Conservation (phyloP, 2,329 filamentous ascomycete species). For the Metarhizium rileyi region DNA sequence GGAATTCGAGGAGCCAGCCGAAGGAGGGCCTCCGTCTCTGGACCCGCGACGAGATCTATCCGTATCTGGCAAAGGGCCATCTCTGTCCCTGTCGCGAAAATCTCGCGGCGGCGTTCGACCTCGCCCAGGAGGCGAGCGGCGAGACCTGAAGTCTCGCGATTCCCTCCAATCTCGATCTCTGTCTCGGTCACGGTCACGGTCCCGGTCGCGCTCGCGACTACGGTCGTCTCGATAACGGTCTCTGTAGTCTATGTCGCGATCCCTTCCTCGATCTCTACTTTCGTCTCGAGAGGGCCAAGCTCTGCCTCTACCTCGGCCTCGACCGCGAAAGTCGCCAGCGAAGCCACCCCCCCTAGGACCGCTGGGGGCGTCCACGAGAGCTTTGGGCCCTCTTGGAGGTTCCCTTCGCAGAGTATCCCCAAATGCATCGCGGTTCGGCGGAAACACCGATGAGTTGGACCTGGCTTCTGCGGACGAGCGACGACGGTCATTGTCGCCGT, state of each 20-base stretch:
- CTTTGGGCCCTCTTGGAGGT: slow-evolving; percentile 73
- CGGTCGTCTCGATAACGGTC: slow-evolving; percentile 51
- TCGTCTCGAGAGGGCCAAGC: slow-evolving; percentile 51
- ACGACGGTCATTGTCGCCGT: slow-evolving; percentile 57
- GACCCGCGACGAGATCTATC: slow-evolving; percentile 59
- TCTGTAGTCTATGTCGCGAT: slow-evolving; percentile 48
- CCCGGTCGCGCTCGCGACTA: slow-evolving; percentile 42
- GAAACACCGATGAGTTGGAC: slow-evolving; percentile 49
- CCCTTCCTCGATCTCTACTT: slow-evolving; percentile 49
- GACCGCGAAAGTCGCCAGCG: slow-evolving; percentile 50
- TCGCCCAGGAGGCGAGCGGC: slow-evolving; percentile 50
- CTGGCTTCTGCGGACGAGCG: slow-evolving; percentile 53
- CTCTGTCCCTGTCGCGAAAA: slow-evolving; percentile 49
- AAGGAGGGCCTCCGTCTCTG: slow-evolving; percentile 59
- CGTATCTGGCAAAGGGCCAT: slow-evolving; percentile 54
- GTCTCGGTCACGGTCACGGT: slow-evolving; percentile 44
- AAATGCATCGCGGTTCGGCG: slow-evolving; percentile 47
- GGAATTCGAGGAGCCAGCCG: slow-evolving; percentile 60
- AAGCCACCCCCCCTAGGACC: slow-evolving; percentile 60
- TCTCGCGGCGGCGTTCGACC: slow-evolving; percentile 59
- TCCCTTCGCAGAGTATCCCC: slow-evolving; percentile 51
- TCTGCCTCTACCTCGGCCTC: slow-evolving; percentile 42
- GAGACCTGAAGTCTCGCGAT: slow-evolving; percentile 26
- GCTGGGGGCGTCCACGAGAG: slow-evolving; percentile 59
- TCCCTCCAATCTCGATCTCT: slow-evolving; percentile 39